These are phyloP conservation scores for Euphrasia arctica DNA, from an alignment of 305 asterid genomes.

Conservation along the genomic window DNA sequence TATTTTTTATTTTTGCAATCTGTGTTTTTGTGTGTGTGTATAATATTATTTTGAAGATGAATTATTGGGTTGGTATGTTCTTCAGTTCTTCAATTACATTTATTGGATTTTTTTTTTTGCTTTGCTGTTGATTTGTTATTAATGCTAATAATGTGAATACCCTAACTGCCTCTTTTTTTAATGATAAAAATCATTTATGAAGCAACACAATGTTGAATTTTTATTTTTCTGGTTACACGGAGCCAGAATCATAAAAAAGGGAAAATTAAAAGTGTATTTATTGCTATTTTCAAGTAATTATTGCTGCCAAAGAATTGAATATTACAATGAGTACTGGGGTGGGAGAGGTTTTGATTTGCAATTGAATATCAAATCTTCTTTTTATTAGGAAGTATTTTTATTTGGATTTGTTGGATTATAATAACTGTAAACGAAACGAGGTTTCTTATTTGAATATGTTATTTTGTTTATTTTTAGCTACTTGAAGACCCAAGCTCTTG, in stretches of 20 bases:
- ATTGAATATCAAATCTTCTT: too few relatives aligned
- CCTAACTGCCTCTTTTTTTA: too few relatives aligned
- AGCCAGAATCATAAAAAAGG: background rate
- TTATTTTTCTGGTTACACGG: background rate
- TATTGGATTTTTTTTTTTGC: too few relatives aligned
- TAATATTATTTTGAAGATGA: background rate
- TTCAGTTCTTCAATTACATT: background rate
- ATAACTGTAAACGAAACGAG: background rate
- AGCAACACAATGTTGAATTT: background rate
- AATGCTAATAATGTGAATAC: background rate
- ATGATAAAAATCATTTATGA: background rate
- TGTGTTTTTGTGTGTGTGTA: too few relatives aligned
- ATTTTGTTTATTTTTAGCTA: slow-evolving; percentile 25
- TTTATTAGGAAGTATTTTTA: background rate
- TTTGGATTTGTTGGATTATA: slow-evolving; percentile 11
- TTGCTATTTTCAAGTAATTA: background rate
- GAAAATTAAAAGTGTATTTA: slow-evolving; percentile 12
- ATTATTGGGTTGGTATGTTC: background rate
- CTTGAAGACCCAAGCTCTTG: slow-evolving; percentile 28
- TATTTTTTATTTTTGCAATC: slow-evolving; percentile 1
- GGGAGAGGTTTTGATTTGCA: too few relatives aligned
- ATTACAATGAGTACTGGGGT: too few relatives aligned
- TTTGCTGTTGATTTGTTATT: too few relatives aligned
- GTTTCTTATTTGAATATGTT: slow-evolving; percentile 24
- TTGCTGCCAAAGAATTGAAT: too few relatives aligned